Evolutionary conservation across 176 grass and related monocot genomes (phyloP).

Genomic region (Triticum timopheevii): DNA sequence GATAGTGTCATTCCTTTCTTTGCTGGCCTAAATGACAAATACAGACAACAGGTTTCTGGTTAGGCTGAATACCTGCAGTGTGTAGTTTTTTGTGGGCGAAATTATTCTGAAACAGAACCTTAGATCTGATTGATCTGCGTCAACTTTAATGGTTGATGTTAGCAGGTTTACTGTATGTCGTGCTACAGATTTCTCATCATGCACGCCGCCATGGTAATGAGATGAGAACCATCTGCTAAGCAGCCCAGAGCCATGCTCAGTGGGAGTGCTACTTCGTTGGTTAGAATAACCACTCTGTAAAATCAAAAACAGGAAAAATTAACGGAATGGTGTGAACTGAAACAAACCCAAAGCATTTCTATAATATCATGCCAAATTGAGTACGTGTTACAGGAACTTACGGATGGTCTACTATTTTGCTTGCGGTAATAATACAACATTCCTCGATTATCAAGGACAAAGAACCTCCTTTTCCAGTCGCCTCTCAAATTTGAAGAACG

Average conservation of each 20-base stretch:
- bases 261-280: constrained; percentile 62
- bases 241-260: constrained; percentile 87
- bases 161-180: constrained; percentile 95
- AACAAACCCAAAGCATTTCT: constrained; percentile 20
- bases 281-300: constrained; percentile 75
- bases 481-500: constrained; percentile 97
- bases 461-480: constrained; percentile 99
- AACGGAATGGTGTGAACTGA: not conserved
- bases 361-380: constrained; percentile 9
- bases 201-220: constrained; percentile 91
- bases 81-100: constrained; percentile 96
- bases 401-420: constrained; percentile 79
- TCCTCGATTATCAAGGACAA: constrained; percentile 96
- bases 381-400: constrained; percentile 40
- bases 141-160: constrained; percentile 98
- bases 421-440: constrained; percentile 99
- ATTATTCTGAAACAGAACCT: constrained; percentile 98
- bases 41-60: not conserved
- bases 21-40: not conserved
- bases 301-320: constrained; percentile 8
- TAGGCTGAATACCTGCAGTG: constrained; percentile 73
- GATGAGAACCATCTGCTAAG: constrained; percentile 99
- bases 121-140: constrained; percentile 92
- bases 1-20: not conserved
- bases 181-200: constrained; percentile 97